phyloP scores from a whole-genome alignment of 2,329 filamentous ascomycete species.

The Leptoxyphium fumago region DNA sequence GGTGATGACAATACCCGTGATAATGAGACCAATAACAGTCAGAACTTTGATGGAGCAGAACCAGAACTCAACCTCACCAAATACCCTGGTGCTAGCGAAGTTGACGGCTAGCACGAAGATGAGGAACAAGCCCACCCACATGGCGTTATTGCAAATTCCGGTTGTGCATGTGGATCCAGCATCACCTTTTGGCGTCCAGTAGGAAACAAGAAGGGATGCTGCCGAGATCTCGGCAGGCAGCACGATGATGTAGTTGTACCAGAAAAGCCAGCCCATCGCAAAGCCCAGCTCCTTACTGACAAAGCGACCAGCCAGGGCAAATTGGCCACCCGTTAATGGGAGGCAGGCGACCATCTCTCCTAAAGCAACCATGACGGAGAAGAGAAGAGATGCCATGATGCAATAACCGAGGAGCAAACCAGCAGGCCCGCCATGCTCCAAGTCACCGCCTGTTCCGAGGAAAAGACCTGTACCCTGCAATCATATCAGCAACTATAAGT shows the following conservation, averaged over 20 bases:
- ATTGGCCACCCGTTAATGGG: constrained; percentile 63
- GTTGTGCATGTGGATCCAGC: constrained; percentile 4
- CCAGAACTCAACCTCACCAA: constrained; percentile 36
- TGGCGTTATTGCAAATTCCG: constrained; percentile 3
- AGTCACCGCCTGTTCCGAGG: too few species aligned
- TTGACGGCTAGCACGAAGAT: constrained; percentile 33
- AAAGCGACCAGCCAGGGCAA: constrained; percentile 61
- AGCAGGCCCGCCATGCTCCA: too few species aligned
- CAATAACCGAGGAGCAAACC: too few species aligned
- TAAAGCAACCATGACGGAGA: constrained; percentile 38
- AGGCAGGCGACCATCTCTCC: constrained; percentile 64
- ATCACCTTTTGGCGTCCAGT: constrained; percentile 43
- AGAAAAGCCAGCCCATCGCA: constrained; percentile 72
- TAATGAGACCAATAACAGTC: constrained; percentile 16
- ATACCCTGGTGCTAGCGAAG: constrained; percentile 15
- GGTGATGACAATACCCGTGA: constrained; percentile 19
- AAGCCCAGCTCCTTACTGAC: constrained; percentile 60
- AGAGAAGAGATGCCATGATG: too few species aligned
- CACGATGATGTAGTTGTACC: constrained; percentile 52
- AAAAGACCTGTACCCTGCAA: too few species aligned
- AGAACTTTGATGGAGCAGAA: constrained; percentile 33
- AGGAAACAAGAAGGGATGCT: constrained; percentile 4
- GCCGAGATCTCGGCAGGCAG: constrained; percentile 6
- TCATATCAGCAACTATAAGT: too few species aligned
- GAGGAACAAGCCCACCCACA: constrained; percentile 28